Base-by-base conservation (phyloP, 306 rosid genomes). In the Sicyos edulis region DNA sequence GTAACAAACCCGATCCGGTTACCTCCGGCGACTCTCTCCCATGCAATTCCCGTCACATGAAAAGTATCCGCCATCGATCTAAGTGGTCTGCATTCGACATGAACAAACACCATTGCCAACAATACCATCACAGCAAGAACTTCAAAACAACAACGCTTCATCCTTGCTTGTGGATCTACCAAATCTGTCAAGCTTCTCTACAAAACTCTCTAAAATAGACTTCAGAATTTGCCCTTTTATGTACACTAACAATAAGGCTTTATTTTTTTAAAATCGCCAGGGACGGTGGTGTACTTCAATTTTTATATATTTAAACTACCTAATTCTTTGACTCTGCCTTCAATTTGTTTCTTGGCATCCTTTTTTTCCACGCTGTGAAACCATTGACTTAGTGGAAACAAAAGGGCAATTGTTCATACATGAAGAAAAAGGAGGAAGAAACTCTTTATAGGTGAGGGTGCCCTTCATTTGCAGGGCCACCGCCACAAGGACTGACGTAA, bases 1-100 rank as follows among this genome's bases (percentile, higher is more conserved):
- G 29, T 26, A 1, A 26, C 29, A 26, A 26, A 26, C 51, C 7
- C 51, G 12, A 4, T 37, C 12, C 19, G 0, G n/a, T 72, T 13
- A 72, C 32, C 54, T 3, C 37, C 37, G 5, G 37, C 37, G 37
- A 32, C 37, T 32, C 6, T 15, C 17, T 26, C 29, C 29, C 29
- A 3, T 26, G 29, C 29, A 26, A 26, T 26, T 26, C 29, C 29
- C 29, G 29, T 26, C 29, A 53, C 9, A 8, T 4, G 19, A 6
- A 4, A 47, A 47, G 19, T 24, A 4, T 72, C 55, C 10, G 0
- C 55, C 4, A 10, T 22, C 10, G 67, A 72, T 73, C 69, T 57
- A 21, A 73, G 69, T 6, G 10, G 45, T 14, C 76, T 73, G 67
- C 76, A 45, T 37, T 73, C 76, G 40, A 57, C 76, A 47, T 16